Evolutionary conservation across 75 land plant genomes (phyloP).

Genomic region (Cupressus sempervirens): DNA sequence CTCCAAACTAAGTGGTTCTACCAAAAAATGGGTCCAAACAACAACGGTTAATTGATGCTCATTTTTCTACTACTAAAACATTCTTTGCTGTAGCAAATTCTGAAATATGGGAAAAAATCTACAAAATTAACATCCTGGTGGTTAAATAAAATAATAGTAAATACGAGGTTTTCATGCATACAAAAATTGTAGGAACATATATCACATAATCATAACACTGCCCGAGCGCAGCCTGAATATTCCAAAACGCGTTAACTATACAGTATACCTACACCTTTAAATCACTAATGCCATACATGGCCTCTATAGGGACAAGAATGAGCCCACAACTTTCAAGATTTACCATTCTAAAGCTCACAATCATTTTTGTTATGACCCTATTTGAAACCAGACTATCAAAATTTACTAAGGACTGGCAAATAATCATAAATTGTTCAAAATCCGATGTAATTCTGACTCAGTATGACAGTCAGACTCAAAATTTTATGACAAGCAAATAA

Average conservation of each 20-base stretch:
- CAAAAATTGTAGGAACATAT: not conserved
- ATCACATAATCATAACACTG: too few species aligned
- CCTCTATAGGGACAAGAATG: not conserved
- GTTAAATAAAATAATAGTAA: not conserved
- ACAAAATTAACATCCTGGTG: not conserved
- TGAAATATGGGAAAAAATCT: not conserved
- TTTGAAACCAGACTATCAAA: not conserved
- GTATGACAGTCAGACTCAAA: too few species aligned
- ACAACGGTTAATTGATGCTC: too few species aligned
- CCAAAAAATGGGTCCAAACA: too few species aligned
- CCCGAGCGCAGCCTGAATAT: not conserved
- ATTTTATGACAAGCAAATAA: too few species aligned
- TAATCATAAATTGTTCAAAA: too few species aligned
- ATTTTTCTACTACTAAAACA: too few species aligned
- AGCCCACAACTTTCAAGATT: not conserved
- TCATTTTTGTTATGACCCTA: too few species aligned
- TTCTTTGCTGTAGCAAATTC: too few species aligned
- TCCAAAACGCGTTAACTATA: not conserved
- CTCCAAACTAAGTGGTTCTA: too few species aligned
- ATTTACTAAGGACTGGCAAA: not conserved
- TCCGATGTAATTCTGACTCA: too few species aligned
- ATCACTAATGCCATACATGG: too few species aligned
- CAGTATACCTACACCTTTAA: not conserved
- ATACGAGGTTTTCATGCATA: not conserved
- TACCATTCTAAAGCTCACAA: not conserved